phyloP scores from a whole-genome alignment of 2,329 filamentous ascomycete species.

The Exserohilum rostratum region DNA sequence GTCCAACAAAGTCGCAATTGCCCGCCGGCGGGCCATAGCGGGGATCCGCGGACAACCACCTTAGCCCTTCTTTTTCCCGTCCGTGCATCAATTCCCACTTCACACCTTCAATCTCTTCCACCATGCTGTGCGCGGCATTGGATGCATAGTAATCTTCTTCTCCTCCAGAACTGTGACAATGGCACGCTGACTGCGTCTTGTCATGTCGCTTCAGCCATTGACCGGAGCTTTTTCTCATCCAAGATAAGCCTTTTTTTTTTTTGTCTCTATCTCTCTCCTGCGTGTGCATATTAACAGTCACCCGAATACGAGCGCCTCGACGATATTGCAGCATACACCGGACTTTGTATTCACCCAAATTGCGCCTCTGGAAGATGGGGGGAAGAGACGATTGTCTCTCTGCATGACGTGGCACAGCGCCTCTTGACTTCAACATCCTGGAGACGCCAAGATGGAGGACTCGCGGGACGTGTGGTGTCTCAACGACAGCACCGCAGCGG shows the following conservation, averaged over 20 bases:
- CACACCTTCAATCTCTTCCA: conserved; percentile 18
- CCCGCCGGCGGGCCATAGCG: conserved; percentile 21
- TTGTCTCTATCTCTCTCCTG: too few relatives aligned
- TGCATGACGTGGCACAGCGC: background rate
- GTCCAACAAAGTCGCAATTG: conserved; percentile 26
- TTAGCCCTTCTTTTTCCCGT: conserved; percentile 11
- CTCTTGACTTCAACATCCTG: background rate
- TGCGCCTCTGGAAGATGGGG: background rate
- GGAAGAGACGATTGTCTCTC: background rate
- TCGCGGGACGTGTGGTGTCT: conserved; percentile 3
- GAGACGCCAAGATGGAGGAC: background rate
- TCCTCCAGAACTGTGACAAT: too few relatives aligned
- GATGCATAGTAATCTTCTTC: conserved; percentile 4
- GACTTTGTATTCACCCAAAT: conserved; percentile 1
- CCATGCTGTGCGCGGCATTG: conserved; percentile 10
- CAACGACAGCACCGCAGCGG: conserved; percentile 2
- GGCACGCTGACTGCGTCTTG: background rate
- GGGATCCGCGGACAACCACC: conserved; percentile 16
- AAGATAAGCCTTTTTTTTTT: too few relatives aligned
- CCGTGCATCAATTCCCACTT: conserved; percentile 23
- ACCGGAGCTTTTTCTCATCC: too few relatives aligned
- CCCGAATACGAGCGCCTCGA: conserved; percentile 1
- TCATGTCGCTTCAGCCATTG: conserved; percentile 7
- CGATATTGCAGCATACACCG: background rate
- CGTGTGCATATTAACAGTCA: conserved; percentile 3